Conservation (phyloP, 768 basidiomycete species). For the Phallus indusiatus region DNA sequence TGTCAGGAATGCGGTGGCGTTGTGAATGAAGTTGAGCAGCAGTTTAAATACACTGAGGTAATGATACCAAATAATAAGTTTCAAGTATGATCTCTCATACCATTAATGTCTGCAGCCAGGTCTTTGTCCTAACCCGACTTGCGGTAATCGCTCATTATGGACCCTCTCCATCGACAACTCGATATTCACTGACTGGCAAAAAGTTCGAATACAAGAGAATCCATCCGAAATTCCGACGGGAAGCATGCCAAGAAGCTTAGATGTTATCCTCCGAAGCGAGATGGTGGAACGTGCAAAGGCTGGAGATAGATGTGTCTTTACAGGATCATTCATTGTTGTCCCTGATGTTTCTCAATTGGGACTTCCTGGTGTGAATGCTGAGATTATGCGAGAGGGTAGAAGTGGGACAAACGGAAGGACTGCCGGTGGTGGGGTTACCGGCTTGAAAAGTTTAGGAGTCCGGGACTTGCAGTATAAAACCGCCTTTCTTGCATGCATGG, state of each 20-base stretch:
- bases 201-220: slow-evolving; percentile 97
- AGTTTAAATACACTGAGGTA: slow-evolving; percentile 99
- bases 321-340: slow-evolving; percentile 95
- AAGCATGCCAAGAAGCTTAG: slow-evolving; percentile 93
- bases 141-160: slow-evolving; percentile 86
- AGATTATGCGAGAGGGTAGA: slow-evolving; percentile 80
- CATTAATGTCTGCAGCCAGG: slow-evolving; percentile 49
- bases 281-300: slow-evolving; percentile 99
- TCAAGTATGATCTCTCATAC: slow-evolving; percentile 9
- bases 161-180: slow-evolving; percentile 92
- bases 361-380: slow-evolving; percentile 87
- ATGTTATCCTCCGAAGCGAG: slow-evolving; percentile 91
- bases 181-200: slow-evolving; percentile 99
- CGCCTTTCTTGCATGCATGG: slow-evolving; percentile 97
- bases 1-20: slow-evolving; percentile 83
- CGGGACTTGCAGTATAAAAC: slow-evolving; percentile 97
- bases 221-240: slow-evolving; percentile 98
- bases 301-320: slow-evolving; percentile 97
- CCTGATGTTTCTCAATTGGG: slow-evolving; percentile 97
- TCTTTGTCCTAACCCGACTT: slow-evolving; percentile 89
- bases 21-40: slow-evolving; percentile 92
- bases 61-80: neutral
- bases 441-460: slow-evolving; percentile 89
- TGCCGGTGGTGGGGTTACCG: slow-evolving; percentile 80
- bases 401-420: slow-evolving; percentile 51